Conservation (phyloP, 1,139 yeast species). For the Arxiozyma slooffiae region DNA sequence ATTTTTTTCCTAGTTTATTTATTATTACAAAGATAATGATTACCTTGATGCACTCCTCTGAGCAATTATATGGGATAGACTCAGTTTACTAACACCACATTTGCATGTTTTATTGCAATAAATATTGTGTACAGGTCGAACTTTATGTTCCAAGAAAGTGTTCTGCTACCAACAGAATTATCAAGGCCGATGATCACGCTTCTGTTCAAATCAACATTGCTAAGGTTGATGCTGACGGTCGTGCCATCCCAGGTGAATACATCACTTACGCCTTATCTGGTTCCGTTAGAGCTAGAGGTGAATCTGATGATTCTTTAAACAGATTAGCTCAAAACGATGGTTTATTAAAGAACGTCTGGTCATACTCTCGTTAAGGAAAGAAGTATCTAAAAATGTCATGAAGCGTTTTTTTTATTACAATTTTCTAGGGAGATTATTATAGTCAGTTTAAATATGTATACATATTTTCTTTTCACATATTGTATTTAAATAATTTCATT, state of each 20-base stretch:
- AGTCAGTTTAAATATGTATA: not conserved
- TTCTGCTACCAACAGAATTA: conserved; percentile 99
- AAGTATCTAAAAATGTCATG: not conserved
- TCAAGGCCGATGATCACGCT: conserved; percentile 99
- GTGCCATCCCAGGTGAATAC: conserved; percentile 84
- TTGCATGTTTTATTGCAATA: not conserved
- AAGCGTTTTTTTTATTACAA: not conserved
- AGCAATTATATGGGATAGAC: not conserved
- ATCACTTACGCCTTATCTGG: conserved; percentile 96
- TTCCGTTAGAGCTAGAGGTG: conserved; percentile 84
- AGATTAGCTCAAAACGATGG: conserved; percentile 99
- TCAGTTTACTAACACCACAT: not conserved
- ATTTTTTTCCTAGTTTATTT: conserved; percentile 6
- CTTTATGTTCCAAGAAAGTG: conserved; percentile 99
- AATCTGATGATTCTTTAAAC: conserved; percentile 98
- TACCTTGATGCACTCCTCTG: not conserved
- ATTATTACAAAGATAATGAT: too few relatives aligned
- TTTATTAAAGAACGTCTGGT: conserved; percentile 96
- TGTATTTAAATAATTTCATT: not conserved
- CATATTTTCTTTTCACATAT: not conserved
- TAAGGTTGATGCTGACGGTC: conserved; percentile 90
- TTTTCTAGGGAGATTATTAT: not conserved
- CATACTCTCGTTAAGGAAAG: conserved; percentile 84
- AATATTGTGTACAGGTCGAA: conserved; percentile 59
- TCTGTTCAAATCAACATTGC: conserved; percentile 90